phyloP scores from a whole-genome alignment of 2,329 filamentous ascomycete species.

The Colletotrichum orchidophilum region DNA sequence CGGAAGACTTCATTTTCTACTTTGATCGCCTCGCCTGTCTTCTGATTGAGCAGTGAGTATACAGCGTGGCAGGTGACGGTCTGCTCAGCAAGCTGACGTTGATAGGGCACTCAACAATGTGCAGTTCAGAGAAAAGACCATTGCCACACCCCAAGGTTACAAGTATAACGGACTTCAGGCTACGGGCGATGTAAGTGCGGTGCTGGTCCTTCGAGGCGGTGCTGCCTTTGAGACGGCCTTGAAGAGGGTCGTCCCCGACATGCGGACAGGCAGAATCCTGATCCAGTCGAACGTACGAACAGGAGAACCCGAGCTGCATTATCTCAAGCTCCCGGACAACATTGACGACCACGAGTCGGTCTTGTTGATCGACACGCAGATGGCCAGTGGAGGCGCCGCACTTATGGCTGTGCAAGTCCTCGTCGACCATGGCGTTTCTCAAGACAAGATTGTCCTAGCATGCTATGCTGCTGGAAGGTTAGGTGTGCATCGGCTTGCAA shows the following conservation, averaged over 20 bases:
- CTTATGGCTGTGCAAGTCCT: constrained; percentile 98
- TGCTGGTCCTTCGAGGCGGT: constrained; percentile 88
- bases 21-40: constrained; percentile 90
- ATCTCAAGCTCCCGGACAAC: constrained; percentile 79
- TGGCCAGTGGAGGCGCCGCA: constrained; percentile 86
- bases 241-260: constrained; percentile 91
- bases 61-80: no score
- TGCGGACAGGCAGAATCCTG: constrained; percentile 85
- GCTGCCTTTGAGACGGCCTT: constrained; percentile 89
- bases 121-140: constrained; percentile 69
- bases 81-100: constrained; percentile 12
- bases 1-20: constrained; percentile 97
- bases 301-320: constrained; percentile 93
- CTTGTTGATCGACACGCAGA: constrained; percentile 89
- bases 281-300: constrained; percentile 89
- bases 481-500: constrained; percentile 84
- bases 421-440: constrained; percentile 88
- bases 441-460: constrained; percentile 88
- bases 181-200: constrained; percentile 81
- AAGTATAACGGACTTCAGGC: constrained; percentile 77
- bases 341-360: constrained; percentile 82
- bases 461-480: constrained; percentile 89
- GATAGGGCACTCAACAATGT: constrained; percentile 79
- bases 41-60: constrained; percentile 77
- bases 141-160: constrained; percentile 77